Evolutionary conservation across 108 stramenopile genomes (phyloP).

Genomic region (Skeletonema potamos): DNA sequence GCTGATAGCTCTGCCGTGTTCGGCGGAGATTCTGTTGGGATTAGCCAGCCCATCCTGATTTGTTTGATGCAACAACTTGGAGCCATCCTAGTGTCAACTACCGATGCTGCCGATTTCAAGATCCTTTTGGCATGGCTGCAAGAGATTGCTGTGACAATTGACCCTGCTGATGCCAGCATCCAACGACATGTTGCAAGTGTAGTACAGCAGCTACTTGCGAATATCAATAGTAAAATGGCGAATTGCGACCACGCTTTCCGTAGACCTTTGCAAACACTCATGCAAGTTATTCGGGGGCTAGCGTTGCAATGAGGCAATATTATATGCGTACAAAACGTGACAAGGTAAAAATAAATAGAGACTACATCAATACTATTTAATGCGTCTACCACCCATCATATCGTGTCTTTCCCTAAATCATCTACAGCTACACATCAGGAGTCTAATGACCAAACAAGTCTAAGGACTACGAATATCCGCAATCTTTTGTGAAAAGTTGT

Average conservation of each 20-base stretch:
- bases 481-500: constrained; percentile 28
- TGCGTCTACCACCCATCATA: neutral
- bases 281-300: constrained; percentile 81
- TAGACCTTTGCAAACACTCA: constrained; percentile 70
- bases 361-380: too few relatives aligned
- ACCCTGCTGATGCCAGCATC: constrained; percentile 74
- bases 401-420: neutral
- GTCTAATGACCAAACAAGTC: neutral
- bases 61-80: constrained; percentile 91
- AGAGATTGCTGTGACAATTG: constrained; percentile 80
- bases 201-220: constrained; percentile 59
- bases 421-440: neutral
- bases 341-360: neutral
- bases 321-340: neutral
- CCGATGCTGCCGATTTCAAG: constrained; percentile 48
- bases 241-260: constrained; percentile 61
- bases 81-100: constrained; percentile 49
- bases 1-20: constrained; percentile 58
- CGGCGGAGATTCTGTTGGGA: constrained; percentile 35
- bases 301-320: neutral
- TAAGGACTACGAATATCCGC: neutral
- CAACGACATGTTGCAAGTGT: constrained; percentile 62
- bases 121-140: constrained; percentile 84
- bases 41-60: constrained; percentile 83
- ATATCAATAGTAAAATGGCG: constrained; percentile 68